Evolutionary conservation across 164 flowering plant species (phyloP).

Genomic region (Vitis rotundifolia): DNA sequence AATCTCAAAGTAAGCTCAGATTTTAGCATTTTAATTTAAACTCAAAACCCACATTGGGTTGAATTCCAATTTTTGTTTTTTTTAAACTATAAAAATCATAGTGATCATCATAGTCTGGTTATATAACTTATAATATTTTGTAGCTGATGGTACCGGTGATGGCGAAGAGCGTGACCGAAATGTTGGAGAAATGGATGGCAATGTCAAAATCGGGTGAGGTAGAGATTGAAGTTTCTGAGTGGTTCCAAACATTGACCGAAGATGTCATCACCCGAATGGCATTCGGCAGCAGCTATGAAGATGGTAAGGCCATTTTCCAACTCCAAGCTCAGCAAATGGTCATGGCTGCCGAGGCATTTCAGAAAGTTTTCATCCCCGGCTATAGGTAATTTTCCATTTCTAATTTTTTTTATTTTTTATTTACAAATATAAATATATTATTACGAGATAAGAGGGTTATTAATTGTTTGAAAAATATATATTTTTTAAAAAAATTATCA

Average conservation of each 20-base stretch:
- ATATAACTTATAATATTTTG: not conserved
- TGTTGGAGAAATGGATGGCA: conserved; percentile 67
- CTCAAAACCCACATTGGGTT: no score
- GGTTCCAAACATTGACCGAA: conserved; percentile 69
- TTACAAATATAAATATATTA: no score
- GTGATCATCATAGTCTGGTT: no score
- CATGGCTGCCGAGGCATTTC: conserved; percentile 76
- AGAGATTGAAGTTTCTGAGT: conserved; percentile 81
- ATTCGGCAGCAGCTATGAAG: conserved; percentile 85
- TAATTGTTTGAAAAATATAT: no score
- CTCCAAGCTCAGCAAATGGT: conserved; percentile 81
- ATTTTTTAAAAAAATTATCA: no score
- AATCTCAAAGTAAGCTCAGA: conserved; percentile 70
- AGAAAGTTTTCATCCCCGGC: conserved; percentile 82
- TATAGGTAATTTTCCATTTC: conserved; percentile 44
- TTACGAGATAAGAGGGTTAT: no score
- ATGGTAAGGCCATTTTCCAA: conserved; percentile 73
- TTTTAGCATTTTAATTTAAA: not conserved
- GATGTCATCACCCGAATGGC: conserved; percentile 73
- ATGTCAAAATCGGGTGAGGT: conserved; percentile 52
- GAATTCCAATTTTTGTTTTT: no score
- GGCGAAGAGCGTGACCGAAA: conserved; percentile 60
- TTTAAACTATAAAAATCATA: no score
- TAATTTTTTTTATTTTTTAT: no score
- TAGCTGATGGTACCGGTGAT: conserved; percentile 79